A percentile compares a stretch with the other conserved stretches of the same genome.
phyloP scores from a whole-genome alignment of 371 early-diverging fungal genomes.

The Fennellomyces sp. region DNA sequence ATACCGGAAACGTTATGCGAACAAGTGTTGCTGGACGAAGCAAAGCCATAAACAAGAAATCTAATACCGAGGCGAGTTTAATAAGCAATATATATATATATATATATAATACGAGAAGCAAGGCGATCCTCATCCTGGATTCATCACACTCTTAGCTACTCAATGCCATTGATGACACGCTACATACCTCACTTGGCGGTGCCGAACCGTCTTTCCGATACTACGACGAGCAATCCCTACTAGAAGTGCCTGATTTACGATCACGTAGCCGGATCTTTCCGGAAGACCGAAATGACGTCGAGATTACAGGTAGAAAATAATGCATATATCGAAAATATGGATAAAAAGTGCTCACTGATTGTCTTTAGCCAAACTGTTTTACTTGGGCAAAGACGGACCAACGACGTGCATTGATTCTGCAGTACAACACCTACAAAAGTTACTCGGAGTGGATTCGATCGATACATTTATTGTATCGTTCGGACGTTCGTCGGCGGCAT shows the following conservation, averaged over 20 bases:
- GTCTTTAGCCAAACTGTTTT: conserved; percentile 52
- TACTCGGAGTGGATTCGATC: conserved; percentile 39
- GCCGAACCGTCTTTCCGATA: conserved; percentile 34
- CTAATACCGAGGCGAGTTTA: conserved; percentile 55
- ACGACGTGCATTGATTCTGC: conserved; percentile 31
- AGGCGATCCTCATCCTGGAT: background rate
- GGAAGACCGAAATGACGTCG: conserved; percentile 52
- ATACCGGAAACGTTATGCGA: conserved; percentile 60
- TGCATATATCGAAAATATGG: background rate
- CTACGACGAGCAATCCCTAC: conserved; percentile 19
- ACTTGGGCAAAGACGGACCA: conserved; percentile 23
- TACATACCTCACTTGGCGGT: conserved; percentile 34
- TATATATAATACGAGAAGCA: background rate
- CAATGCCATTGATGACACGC: conserved; percentile 54
- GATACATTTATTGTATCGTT: conserved; percentile 57
- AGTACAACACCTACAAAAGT: conserved; percentile 37
- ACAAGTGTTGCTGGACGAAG: conserved; percentile 42
- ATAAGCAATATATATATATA: background rate
- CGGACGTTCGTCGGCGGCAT: background rate
- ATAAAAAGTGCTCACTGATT: background rate
- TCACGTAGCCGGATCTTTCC: conserved; percentile 34
- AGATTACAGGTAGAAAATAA: conserved; percentile 51
- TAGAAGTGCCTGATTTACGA: conserved; percentile 51
- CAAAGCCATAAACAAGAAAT: conserved; percentile 38
- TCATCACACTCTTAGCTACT: conserved; percentile 35